Evolutionary conservation across 139 green algal genomes (phyloP).

Genomic region (Micractinium conductrix): DNA sequence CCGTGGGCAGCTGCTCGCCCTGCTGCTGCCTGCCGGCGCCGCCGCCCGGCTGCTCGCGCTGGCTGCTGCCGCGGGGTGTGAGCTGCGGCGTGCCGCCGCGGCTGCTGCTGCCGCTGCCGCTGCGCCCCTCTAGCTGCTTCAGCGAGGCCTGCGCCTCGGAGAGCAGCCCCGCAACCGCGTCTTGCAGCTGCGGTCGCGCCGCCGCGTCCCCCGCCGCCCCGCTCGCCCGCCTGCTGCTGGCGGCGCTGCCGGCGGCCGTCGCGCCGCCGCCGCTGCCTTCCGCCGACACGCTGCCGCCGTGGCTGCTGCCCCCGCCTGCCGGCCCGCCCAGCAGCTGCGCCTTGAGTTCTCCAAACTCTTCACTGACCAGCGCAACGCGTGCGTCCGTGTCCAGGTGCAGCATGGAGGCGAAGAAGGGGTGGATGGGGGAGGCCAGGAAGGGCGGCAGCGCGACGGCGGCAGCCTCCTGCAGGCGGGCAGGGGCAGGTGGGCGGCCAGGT

Average conservation of each 20-base stretch:
- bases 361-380: constrained; percentile 44
- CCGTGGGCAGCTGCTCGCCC: not conserved
- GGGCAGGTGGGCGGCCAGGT: not conserved
- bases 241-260: not conserved
- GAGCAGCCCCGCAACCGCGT: constrained; percentile 25
- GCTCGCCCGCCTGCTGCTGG: not conserved
- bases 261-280: no score
- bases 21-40: not conserved
- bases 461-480: constrained; percentile 4
- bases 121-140: constrained; percentile 35
- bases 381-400: constrained; percentile 74
- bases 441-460: constrained; percentile 65
- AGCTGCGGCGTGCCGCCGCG: not conserved
- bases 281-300: no score
- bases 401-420: constrained; percentile 73
- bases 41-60: not conserved
- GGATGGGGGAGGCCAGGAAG: constrained; percentile 72
- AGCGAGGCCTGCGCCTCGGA: constrained; percentile 44
- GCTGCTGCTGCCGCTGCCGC: constrained; percentile 17
- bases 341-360: not conserved
- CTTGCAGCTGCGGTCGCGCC: not conserved
- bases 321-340: constrained; percentile 20
- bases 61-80: not conserved
- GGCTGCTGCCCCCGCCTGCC: no score
- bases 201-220: not conserved